phyloP scores from a whole-genome alignment of 352 stramenopile genomes.

The Phytopythium delawarense region DNA sequence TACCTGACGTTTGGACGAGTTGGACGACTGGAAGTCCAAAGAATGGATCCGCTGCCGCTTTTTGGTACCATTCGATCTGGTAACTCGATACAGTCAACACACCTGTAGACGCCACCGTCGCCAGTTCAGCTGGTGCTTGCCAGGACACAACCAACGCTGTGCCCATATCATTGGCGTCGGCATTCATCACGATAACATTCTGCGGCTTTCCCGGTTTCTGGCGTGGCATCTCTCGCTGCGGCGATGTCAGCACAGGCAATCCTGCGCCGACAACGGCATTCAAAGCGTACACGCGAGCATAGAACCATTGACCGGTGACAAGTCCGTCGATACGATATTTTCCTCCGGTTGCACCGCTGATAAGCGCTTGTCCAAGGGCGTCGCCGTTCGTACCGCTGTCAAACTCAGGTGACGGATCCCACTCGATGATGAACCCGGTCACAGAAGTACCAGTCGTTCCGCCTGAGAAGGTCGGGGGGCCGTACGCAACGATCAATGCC shows the following conservation, averaged over 20 bases:
- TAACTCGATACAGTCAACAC: conserved; percentile 29
- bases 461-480: conserved; percentile 79
- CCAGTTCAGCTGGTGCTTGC: conserved; percentile 26
- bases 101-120: background rate
- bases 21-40: conserved; percentile 60
- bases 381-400: conserved; percentile 58
- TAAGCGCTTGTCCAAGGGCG: conserved; percentile 36
- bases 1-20: conserved; percentile 41
- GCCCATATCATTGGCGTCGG: conserved; percentile 27
- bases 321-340: conserved; percentile 53
- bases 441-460: conserved; percentile 80
- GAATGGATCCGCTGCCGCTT: conserved; percentile 37
- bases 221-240: conserved; percentile 58
- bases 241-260: conserved; percentile 33
- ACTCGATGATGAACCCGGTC: conserved; percentile 90
- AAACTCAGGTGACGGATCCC: conserved; percentile 79
- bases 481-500: conserved; percentile 77
- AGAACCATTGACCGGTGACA: conserved; percentile 40
- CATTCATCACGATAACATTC: conserved; percentile 36
- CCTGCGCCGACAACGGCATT: conserved; percentile 54
- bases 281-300: conserved; percentile 66
- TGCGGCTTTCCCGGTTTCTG: conserved; percentile 40
- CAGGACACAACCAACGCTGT: conserved; percentile 53
- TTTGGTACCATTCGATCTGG: conserved; percentile 73
- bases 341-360: conserved; percentile 14